A percentile compares a stretch with the other conserved stretches of the same genome.
Conservation (phyloP, 2,329 filamentous ascomycete genomes). For the Akanthomyces muscarius region DNA sequence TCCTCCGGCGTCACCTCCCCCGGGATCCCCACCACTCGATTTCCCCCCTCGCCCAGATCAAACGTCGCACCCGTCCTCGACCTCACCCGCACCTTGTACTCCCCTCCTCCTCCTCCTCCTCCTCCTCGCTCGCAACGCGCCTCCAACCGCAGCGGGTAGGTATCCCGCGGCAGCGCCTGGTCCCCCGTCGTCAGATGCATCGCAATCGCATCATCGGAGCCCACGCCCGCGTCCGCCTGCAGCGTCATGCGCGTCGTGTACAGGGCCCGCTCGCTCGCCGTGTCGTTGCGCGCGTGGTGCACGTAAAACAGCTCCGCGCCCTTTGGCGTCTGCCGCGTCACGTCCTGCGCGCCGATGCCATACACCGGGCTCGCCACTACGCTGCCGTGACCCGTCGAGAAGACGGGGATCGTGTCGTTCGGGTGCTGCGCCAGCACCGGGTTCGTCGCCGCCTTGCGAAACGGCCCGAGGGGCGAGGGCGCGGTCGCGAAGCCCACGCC, state of each 20-base stretch:
- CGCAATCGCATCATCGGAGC: constrained; percentile 27
- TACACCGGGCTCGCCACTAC: constrained; percentile 30
- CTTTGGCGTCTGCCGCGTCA: constrained; percentile 27
- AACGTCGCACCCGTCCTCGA: constrained; percentile 24
- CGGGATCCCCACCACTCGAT: constrained; percentile 25
- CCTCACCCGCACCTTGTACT: constrained; percentile 22
- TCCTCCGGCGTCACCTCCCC: neutral
- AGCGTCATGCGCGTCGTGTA: constrained; percentile 33
- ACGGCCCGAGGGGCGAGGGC: constrained; percentile 30
- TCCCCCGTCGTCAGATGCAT: constrained; percentile 30
- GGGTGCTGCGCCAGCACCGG: constrained; percentile 30
- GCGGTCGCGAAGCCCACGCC: constrained; percentile 34
- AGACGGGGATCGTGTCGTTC: constrained; percentile 28
- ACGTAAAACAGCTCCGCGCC: constrained; percentile 34
- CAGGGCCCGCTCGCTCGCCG: constrained; percentile 25
- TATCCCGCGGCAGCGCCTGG: constrained; percentile 29
- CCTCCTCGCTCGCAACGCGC: constrained; percentile 15
- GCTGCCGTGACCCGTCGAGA: constrained; percentile 33
- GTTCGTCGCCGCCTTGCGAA: constrained; percentile 30
- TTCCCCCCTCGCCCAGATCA: constrained; percentile 25
- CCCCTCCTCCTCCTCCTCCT: no score
- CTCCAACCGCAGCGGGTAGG: constrained; percentile 28
- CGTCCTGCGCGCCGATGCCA: constrained; percentile 29
- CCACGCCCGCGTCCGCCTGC: constrained; percentile 23
- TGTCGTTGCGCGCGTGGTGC: constrained; percentile 32